Base-by-base conservation (phyloP, 768 basidiomycete genomes). In the Lentinus tigrinus region DNA sequence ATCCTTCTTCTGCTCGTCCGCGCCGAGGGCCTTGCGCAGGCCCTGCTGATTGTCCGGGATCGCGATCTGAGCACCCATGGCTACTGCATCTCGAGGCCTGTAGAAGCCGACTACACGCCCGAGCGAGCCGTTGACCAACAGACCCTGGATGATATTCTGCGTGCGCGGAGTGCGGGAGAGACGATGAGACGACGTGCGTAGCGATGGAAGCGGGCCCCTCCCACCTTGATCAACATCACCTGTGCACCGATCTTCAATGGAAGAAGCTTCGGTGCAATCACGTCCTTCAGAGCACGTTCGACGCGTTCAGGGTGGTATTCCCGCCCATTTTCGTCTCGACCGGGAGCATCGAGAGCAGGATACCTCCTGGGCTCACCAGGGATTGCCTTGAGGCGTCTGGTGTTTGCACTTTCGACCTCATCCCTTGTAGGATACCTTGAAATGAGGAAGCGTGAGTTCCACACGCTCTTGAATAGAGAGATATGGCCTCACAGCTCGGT, bases 221-320 rank as follows among this genome's bases (percentile, higher is more conserved):
- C 8, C 57, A 84, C 88, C 77, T 89, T 89, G 62, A 89, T 78
- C 2, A 90, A 69, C 91, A 93, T 93, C 4, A 96, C 94, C 69
- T 96, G 94, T 3, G 92, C 90, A 13, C 87, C 88, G 51, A 87
- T 76, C 73, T 85, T 86, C 26, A 73, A 56, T 0, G 60, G 56
- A 19, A 73, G 50, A 2, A 26, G n/a, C 50, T 73, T 73, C 5
- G 77, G 80, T 13, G 80, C 86, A 55, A 93, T 80, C 19, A 93
- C 81, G n/a, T 80, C 76, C 27, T 88, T 80, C 39, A 88, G 70
- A 3, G 83, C 67, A 37, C 67, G 73, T 42, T 71, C 68, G 74
- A 81, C 81, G 38, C 74, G 68, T n/a, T 74, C 69, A 2, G 47
- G 19, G 34, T 73, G 60, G 9, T 82, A 64, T 13, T 26, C 62